phyloP scores from a whole-genome alignment of 192 early-diverging fungal genomes.

The Diversispora eburnea region DNA sequence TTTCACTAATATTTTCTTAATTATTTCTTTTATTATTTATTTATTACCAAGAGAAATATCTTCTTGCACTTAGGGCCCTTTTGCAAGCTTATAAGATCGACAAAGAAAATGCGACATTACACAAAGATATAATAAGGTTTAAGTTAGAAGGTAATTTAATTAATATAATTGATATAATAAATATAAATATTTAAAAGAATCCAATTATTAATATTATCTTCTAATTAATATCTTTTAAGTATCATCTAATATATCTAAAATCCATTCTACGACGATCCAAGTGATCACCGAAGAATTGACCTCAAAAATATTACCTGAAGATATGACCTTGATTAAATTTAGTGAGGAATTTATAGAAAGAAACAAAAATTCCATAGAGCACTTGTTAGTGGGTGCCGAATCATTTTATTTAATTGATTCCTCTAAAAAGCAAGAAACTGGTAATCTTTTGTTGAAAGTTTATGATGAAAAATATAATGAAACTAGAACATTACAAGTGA shows the following conservation, averaged over 20 bases:
- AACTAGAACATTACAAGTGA: slow-evolving; percentile 25
- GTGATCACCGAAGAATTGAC: slow-evolving; percentile 16
- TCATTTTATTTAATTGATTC: slow-evolving; percentile 17
- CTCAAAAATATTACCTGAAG: slow-evolving; percentile 1
- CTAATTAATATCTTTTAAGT: neutral
- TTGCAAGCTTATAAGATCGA: slow-evolving; percentile 49
- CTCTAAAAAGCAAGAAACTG: slow-evolving; percentile 15
- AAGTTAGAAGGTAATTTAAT: slow-evolving; percentile 38
- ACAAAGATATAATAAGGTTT: slow-evolving; percentile 48
- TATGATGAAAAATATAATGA: slow-evolving; percentile 5
- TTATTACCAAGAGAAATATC: slow-evolving; percentile 51
- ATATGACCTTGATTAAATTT: slow-evolving; percentile 2
- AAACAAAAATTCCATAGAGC: slow-evolving; percentile 20
- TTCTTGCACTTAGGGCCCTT: slow-evolving; percentile 63
- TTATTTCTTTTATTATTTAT: neutral
- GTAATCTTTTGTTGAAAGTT: slow-evolving; percentile 18
- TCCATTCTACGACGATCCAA: slow-evolving; percentile 13
- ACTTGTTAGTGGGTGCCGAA: slow-evolving; percentile 26
- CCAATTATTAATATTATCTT: neutral
- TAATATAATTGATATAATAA: too few species aligned
- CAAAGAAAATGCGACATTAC: slow-evolving; percentile 37
- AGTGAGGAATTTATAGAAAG: slow-evolving; percentile 17
- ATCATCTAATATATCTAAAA: neutral
- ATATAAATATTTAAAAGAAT: too few species aligned
- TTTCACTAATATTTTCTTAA: slow-evolving; percentile 5